Evolutionary conservation across 2,329 filamentous ascomycete species (phyloP).

Genomic region (Sarocladium strictum): DNA sequence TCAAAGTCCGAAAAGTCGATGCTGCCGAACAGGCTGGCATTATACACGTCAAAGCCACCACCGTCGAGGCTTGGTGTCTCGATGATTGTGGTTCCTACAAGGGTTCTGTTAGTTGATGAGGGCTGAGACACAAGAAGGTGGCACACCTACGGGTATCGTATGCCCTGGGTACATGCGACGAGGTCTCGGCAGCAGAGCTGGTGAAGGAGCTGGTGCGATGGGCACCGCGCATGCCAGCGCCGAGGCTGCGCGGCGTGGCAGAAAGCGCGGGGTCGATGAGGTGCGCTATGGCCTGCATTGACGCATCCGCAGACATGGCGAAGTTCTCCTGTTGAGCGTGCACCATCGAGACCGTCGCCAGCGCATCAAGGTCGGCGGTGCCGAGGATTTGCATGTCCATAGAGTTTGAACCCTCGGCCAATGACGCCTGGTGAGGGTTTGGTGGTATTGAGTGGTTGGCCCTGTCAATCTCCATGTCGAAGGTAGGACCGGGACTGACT

Average conservation of each 20-base stretch:
- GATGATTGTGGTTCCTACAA: neutral
- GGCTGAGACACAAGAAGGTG: no score
- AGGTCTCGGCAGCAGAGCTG: neutral
- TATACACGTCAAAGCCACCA: neutral
- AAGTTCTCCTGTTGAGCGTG: neutral
- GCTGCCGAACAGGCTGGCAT: neutral
- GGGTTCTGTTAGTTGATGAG: neutral
- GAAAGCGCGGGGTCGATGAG: neutral
- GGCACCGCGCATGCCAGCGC: neutral
- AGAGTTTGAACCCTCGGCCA: neutral
- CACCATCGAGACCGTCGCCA: neutral
- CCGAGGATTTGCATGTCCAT: neutral
- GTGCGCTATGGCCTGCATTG: neutral
- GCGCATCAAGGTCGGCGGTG: neutral
- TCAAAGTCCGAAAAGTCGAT: neutral
- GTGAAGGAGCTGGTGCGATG: neutral
- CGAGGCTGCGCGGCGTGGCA: neutral
- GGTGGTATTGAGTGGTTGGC: neutral
- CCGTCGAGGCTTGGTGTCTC: neutral
- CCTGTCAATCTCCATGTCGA: neutral
- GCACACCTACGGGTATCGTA: neutral
- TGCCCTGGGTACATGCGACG: neutral
- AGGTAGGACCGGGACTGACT: neutral
- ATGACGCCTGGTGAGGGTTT: neutral
- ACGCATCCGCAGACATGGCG: neutral